Base-by-base conservation (phyloP, 768 basidiomycete species). In the Mycena vitilis region DNA sequence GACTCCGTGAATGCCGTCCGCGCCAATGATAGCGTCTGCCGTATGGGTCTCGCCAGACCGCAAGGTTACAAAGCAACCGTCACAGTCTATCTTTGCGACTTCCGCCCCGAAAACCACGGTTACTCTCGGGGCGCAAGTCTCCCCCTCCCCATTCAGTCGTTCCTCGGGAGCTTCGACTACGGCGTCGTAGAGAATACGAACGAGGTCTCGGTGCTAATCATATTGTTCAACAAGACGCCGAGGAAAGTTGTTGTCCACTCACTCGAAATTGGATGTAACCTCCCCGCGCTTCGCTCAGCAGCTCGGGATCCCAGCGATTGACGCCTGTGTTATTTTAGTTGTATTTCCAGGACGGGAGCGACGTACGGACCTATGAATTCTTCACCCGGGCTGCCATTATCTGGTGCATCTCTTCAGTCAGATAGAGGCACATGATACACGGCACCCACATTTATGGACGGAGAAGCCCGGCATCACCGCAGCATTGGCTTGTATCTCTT, bases 11-110 rank as follows among this genome's bases (percentile, higher is more conserved):
- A 22, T 44, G 15, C 68, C 68, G 52, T 69, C 68, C 18, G 68
- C 68, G 10, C 68, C 68, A 45, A 69, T 64, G 30, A 69, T 60
- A 2, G 42, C 68, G 18, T 69, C 45, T 22, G 23, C 68, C 2
- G 37, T 36, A 22, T 60, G 59, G 10, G 61, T 30, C 9, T 65
- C 58, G 15, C 63, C 68, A 6, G 68, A 65, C 40, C 40, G 22
- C 18, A 69, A 34, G n/a, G 63, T 69, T 8, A 69, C 63, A 13
- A 53, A 55, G 47, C 56, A 55, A 2, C 34, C 25, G 20, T 65
- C 42, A 30, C 48, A 64, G 51, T 69, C 68, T 12, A 63, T 22
- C 0, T 49, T 15, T 1, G 60, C 40, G 23, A 69, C 58, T 23
- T 69, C 63, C 7, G 63, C 63, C 2, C 58, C 60, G 34, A 69